Evolutionary conservation across 139 green algal genomes (phyloP).

Genomic region (Chlamydomonas eustigma): DNA sequence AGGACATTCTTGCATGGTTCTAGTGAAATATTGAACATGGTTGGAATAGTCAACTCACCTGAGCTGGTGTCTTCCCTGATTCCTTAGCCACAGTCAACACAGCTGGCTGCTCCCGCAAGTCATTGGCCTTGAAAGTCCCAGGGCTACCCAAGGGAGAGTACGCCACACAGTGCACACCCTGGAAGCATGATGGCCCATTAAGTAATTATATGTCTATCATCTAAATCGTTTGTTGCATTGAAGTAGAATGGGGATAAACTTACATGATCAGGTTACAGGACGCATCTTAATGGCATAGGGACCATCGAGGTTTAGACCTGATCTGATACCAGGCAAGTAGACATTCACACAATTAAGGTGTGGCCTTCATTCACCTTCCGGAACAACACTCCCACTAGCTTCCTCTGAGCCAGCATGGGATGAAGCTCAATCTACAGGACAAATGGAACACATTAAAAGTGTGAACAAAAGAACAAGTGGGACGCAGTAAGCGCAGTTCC

Average conservation of each 20-base stretch:
- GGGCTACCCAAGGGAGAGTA: constrained; percentile 58
- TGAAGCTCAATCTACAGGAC: constrained; percentile 72
- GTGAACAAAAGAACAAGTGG: too few relatives aligned
- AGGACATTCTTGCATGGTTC: too few relatives aligned
- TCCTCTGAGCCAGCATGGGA: constrained; percentile 63
- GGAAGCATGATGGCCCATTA: background rate
- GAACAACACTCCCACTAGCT: constrained; percentile 67
- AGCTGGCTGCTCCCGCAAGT: constrained; percentile 35
- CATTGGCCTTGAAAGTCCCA: background rate
- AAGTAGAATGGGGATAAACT: too few relatives aligned
- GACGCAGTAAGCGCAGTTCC: too few relatives aligned
- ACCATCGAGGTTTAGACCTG: too few relatives aligned
- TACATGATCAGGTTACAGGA: too few relatives aligned
- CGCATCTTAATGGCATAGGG: too few relatives aligned
- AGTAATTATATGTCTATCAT: background rate
- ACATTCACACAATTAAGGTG: too few relatives aligned
- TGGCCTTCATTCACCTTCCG: constrained; percentile 56
- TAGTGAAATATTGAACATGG: too few relatives aligned
- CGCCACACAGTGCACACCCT: constrained; percentile 67
- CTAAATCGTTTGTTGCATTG: too few relatives aligned
- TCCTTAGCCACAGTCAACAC: constrained; percentile 56
- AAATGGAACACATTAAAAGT: too few relatives aligned
- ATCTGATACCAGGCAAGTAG: too few relatives aligned
- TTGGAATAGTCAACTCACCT: constrained; percentile 48
- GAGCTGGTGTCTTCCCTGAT: constrained; percentile 38